Evolutionary conservation across 2,329 filamentous ascomycete species (phyloP), one percentile per base, ranked within the genome.

Genomic region (Fusarium udum): DNA sequence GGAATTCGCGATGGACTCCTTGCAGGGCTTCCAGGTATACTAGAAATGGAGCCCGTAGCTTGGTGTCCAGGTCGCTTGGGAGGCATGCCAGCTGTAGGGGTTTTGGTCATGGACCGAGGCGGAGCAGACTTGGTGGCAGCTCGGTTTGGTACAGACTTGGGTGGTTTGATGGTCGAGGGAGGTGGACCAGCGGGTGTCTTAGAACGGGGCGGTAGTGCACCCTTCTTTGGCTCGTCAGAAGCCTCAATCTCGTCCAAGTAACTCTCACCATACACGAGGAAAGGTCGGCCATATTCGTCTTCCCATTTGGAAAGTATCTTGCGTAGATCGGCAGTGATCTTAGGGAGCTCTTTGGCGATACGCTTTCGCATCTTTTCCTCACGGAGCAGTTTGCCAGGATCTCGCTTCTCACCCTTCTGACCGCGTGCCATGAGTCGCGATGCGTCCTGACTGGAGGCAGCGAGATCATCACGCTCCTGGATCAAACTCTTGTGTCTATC

Each of bases 301-400:
- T 99, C 96, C 91, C 94, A 99, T 51, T 88, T 85, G 80, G 95
- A 93, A 34, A 99, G 87, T n/a, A 89, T 87, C 80, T 92, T 95
- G 73, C 90, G 89, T 66, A 99, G 84, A n/a, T 98, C 95, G 1
- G 88, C 88, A 65, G 95, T 92, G 48, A 99, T 88, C 85, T 97
- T 98, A 63, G 96, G 96, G 36, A 99, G 86, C 79, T 99, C 96
- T 82, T 98, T 99, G 32, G 95, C 89, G 71, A 99, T 98, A 65
- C 95, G 90, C 89, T 99, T 99, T 68, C 96, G 91, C 94, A 97
- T 97, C 88, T 98, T 99, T 84, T 99, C 96, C 80, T 99, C 96
- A 36, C 96, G 90, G 59, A 99, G 87, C 22, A 99, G 87, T 83
- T 97, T 96, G 57, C 95, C 95, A 6, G 96, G 96, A 79, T 99